Evolutionary conservation across 257 asterid species (phyloP).

Genomic region (Solanum pinnatisectum): DNA sequence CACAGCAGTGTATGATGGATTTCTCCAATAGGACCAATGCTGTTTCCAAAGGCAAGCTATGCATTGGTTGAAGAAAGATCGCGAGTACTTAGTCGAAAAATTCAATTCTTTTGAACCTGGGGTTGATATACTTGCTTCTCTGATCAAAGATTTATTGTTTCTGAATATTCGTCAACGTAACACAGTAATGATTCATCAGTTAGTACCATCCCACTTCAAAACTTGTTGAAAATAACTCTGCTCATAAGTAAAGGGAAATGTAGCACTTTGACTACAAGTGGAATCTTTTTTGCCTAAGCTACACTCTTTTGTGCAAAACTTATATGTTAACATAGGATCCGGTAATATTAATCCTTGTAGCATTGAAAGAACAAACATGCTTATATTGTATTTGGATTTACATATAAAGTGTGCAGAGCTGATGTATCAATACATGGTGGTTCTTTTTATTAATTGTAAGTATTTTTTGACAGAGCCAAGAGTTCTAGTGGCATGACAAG

Average conservation of each 20-base stretch:
- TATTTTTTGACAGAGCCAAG: neutral
- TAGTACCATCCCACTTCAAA: neutral
- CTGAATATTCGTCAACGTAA: slow-evolving; percentile 15
- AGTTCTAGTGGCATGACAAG: neutral
- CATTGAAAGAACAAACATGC: neutral
- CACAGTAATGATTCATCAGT: neutral
- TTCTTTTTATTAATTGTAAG: neutral
- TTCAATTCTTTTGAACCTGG: slow-evolving; percentile 44
- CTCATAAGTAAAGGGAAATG: neutral
- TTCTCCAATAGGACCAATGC: slow-evolving; percentile 68
- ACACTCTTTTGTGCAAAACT: neutral
- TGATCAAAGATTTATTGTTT: slow-evolving; percentile 58
- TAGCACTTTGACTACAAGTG: neutral
- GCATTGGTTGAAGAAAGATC: slow-evolving; percentile 56
- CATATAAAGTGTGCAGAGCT: neutral
- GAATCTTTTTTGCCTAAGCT: neutral
- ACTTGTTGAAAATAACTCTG: neutral
- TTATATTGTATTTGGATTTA: neutral
- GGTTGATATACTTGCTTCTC: slow-evolving; percentile 39
- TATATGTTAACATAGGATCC: neutral
- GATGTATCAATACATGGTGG: neutral
- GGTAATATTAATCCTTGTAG: neutral
- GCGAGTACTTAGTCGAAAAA: slow-evolving; percentile 47
- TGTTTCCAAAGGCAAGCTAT: slow-evolving; percentile 17
- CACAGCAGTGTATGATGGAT: slow-evolving; percentile 72